Percentiles rank a stretch among this genome's conserved stretches.
Evolutionary conservation across 2,329 filamentous ascomycete species (phyloP).

Genomic region (Endoconidiophora polonica): DNA sequence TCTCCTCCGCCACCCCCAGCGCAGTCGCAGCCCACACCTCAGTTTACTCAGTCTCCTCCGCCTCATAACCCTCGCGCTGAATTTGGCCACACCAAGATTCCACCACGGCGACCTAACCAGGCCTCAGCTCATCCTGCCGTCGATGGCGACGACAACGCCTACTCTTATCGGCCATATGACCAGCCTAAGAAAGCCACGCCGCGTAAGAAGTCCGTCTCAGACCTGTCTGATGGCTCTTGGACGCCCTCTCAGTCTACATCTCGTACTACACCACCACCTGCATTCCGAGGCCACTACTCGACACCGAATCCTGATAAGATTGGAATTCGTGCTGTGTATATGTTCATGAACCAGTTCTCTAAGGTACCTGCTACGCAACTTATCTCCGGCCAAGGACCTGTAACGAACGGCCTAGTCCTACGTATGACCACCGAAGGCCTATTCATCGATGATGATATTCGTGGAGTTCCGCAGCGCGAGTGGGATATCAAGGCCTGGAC

Average conservation of each 20-base stretch:
- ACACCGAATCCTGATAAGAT: slow-evolving; percentile 93
- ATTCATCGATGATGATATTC: slow-evolving; percentile 92
- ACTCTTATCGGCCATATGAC: slow-evolving; percentile 67
- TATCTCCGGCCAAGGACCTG: slow-evolving; percentile 63
- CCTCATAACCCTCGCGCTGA: slow-evolving; percentile 16
- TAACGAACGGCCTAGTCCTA: slow-evolving; percentile 83
- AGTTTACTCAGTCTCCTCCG: slow-evolving; percentile 17
- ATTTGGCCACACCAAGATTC: slow-evolving; percentile 16
- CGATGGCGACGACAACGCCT: slow-evolving; percentile 37
- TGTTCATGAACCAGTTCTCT: slow-evolving; percentile 77
- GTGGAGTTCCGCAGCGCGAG: slow-evolving; percentile 81
- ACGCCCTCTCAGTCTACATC: slow-evolving; percentile 70
- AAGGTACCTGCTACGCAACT: slow-evolving; percentile 85
- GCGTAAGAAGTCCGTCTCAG: slow-evolving; percentile 49
- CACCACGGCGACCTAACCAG: slow-evolving; percentile 19
- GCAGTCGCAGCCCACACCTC: slow-evolving; percentile 14
- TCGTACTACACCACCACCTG: slow-evolving; percentile 68
- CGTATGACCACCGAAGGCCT: slow-evolving; percentile 86
- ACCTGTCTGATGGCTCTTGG: slow-evolving; percentile 68
- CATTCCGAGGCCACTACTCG: slow-evolving; percentile 59
- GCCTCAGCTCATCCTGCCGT: slow-evolving; percentile 27
- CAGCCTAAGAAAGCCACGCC: slow-evolving; percentile 41
- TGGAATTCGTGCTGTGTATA: slow-evolving; percentile 81
- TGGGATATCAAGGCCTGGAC: slow-evolving; percentile 99
- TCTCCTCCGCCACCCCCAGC: slow-evolving; percentile 6